Conservation (phyloP, 2,329 filamentous ascomycete species). For the Graphiopsis chlorocephala region DNA sequence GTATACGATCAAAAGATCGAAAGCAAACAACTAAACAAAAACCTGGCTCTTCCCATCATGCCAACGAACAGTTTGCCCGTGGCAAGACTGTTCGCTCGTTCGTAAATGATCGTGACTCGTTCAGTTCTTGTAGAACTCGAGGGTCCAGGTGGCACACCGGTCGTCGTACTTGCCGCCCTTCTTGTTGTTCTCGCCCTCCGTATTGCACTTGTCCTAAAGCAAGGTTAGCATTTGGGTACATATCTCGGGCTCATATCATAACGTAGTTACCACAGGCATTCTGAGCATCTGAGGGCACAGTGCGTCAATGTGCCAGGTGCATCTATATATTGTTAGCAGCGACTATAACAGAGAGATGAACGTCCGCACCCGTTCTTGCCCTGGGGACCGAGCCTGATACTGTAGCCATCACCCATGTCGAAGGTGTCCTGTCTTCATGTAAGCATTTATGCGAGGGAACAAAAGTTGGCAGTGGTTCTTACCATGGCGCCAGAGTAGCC, state of each 20-base stretch:
- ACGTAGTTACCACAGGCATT: background rate
- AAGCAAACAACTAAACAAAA: background rate
- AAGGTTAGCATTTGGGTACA: background rate
- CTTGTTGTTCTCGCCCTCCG: background rate
- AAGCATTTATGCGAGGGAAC: background rate
- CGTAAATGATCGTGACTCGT: background rate
- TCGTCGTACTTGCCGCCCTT: background rate
- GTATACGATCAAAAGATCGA: background rate
- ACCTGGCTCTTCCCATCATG: background rate
- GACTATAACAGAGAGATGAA: background rate
- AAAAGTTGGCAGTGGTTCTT: background rate
- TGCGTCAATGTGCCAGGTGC: background rate
- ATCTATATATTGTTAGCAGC: background rate
- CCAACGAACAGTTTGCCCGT: background rate
- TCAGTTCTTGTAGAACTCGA: background rate
- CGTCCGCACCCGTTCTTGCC: background rate
- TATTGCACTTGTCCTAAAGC: background rate
- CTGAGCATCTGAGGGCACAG: background rate
- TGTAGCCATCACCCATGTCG: background rate
- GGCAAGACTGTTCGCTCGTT: background rate
- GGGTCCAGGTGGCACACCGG: background rate
- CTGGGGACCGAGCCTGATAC: background rate
- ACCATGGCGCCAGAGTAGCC: background rate
- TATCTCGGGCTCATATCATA: background rate
- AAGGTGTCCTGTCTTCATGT: background rate